Conservation (phyloP, 2,329 filamentous ascomycete genomes). For the Dryadomyces quercivorus region DNA sequence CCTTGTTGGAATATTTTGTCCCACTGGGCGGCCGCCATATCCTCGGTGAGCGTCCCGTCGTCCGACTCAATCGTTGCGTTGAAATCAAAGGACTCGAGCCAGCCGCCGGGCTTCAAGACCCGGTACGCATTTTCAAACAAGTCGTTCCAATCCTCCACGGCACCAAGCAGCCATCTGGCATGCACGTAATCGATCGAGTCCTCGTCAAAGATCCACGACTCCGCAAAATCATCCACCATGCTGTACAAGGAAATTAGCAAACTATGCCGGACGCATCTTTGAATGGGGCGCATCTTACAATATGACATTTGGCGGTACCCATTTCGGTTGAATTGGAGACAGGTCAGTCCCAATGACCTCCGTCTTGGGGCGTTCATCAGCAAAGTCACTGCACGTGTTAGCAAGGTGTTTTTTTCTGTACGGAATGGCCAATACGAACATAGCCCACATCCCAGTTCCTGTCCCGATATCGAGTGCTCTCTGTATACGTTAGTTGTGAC, state of each 20-base stretch:
- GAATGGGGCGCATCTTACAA: background rate
- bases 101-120: constrained; percentile 44
- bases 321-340: background rate
- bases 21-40: background rate
- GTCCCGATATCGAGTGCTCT: background rate
- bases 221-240: background rate
- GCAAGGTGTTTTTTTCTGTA: background rate
- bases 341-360: background rate
- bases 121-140: constrained; percentile 19
- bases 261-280: background rate
- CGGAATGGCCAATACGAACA: background rate
- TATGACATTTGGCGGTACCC: background rate
- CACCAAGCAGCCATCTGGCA: constrained; percentile 42
- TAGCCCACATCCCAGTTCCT: background rate
- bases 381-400: background rate
- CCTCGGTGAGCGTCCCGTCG: background rate
- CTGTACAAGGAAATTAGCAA: background rate
- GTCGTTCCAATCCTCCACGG: constrained; percentile 39
- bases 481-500: background rate
- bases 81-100: constrained; percentile 21
- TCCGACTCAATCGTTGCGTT: constrained; percentile 3
- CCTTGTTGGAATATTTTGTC: background rate
- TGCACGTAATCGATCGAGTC: constrained; percentile 48
- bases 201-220: constrained; percentile 28
- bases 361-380: background rate